Evolutionary conservation across 1,284 basidiomycete species (phyloP).

Genomic region (Ceratobasidium sp.): DNA sequence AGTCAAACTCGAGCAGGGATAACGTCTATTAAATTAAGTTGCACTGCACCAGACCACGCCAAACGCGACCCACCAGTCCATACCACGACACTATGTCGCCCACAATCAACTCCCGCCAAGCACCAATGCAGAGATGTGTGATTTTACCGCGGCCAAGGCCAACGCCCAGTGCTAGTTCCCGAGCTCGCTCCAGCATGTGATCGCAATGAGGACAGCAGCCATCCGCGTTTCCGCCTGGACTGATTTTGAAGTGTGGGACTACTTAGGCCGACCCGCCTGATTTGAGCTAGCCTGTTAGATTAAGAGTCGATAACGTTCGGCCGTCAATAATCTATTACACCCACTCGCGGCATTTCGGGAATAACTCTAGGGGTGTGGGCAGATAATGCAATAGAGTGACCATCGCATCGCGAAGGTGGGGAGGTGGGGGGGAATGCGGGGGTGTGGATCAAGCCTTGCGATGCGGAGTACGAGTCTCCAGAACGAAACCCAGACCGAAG

Average conservation of each 20-base stretch:
- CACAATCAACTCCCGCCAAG: conserved; percentile 4
- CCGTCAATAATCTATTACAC: not conserved
- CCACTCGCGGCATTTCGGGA: not conserved
- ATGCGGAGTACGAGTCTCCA: not conserved
- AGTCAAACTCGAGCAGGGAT: not conserved
- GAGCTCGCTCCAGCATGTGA: conserved; percentile 8
- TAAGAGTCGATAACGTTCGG: not conserved
- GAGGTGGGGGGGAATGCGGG: conserved; percentile 28
- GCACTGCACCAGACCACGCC: not conserved
- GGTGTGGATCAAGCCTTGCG: conserved; percentile 30
- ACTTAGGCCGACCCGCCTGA: conserved; percentile 50
- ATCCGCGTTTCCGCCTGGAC: conserved; percentile 7
- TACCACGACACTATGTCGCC: conserved; percentile 43
- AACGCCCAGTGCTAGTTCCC: not conserved
- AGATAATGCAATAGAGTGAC: not conserved
- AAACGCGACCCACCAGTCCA: not conserved
- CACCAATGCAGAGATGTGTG: not conserved
- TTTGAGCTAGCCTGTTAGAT: conserved; percentile 54
- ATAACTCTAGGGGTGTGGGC: not conserved
- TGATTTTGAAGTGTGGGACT: conserved; percentile 3
- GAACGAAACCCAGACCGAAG: not conserved
- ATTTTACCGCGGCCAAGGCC: conserved; percentile 5
- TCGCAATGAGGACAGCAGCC: conserved; percentile 31
- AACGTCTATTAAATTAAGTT: conserved; percentile 6
- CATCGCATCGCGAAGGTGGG: conserved; percentile 14